Conservation (phyloP, 805 yeast genomes). For the Wickerhamiella hasegawae region DNA sequence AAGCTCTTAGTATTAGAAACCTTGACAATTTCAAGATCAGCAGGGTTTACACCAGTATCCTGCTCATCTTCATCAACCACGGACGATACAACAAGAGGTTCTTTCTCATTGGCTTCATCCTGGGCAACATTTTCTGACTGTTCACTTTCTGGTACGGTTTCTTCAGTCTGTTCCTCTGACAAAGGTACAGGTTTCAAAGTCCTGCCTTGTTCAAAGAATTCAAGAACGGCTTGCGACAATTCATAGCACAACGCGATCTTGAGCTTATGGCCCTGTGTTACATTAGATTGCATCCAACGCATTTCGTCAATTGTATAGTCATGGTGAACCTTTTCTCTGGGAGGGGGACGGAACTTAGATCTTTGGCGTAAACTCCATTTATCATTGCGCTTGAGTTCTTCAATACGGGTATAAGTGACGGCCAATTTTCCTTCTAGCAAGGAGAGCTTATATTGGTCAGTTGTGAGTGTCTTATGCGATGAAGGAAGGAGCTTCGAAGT, state of each 20-base stretch:
- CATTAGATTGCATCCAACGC: conserved; percentile 70
- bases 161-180: too few relatives aligned
- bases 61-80: not conserved
- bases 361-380: conserved; percentile 91
- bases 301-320: conserved; percentile 60
- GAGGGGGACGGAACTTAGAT: conserved; percentile 52
- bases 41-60: not conserved
- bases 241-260: conserved; percentile 51
- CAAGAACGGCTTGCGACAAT: not conserved
- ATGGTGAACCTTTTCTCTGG: conserved; percentile 41
- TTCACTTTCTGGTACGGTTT: not conserved
- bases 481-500: conserved; percentile 64
- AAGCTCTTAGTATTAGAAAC: not conserved
- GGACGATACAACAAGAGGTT: not conserved
- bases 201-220: not conserved
- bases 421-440: conserved; percentile 82
- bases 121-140: not conserved
- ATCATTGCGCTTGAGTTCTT: conserved; percentile 72
- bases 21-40: not conserved
- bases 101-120: not conserved
- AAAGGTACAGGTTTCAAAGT: not conserved
- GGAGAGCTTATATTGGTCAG: conserved; percentile 74
- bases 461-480: conserved; percentile 71
- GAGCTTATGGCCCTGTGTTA: conserved; percentile 50
- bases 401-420: conserved; percentile 78